Conservation (phyloP, 192 early-diverging fungal genomes). For the Obelidium mucronatum region DNA sequence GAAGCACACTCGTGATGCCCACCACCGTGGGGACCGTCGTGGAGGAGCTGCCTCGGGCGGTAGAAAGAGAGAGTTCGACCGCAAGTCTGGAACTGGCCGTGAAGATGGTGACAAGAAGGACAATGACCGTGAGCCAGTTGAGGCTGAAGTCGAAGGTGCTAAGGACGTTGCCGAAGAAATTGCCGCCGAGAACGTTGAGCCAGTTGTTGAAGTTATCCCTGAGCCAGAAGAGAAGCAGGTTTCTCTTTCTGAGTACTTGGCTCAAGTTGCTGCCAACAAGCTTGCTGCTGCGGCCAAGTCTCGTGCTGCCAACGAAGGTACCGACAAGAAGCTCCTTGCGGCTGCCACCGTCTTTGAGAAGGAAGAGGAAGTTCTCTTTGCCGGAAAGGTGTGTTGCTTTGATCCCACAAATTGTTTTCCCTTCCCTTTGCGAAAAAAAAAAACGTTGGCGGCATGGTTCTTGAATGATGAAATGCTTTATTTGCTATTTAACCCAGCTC, state of each 20-base stretch:
- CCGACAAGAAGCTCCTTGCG: constrained; percentile 86
- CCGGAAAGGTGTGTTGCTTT: constrained; percentile 62
- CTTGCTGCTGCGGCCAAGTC: constrained; percentile 59
- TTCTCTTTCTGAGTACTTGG: constrained; percentile 88
- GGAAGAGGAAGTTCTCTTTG: constrained; percentile 70
- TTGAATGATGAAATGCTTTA: constrained; percentile 24
- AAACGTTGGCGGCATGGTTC: no score
- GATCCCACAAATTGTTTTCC: no score
- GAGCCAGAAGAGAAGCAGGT: constrained; percentile 83
- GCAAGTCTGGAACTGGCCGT: constrained; percentile 81
- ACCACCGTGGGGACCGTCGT: constrained; percentile 47
- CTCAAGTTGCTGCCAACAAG: constrained; percentile 71
- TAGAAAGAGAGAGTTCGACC: constrained; percentile 75
- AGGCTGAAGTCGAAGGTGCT: constrained; percentile 58
- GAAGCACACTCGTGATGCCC: constrained; percentile 37
- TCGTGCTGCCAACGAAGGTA: constrained; percentile 89
- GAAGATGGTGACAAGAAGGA: constrained; percentile 92
- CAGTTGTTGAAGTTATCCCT: constrained; percentile 48
- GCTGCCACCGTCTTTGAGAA: constrained; percentile 73
- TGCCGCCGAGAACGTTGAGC: constrained; percentile 47
- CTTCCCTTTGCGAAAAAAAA: not conserved
- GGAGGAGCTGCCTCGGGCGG: constrained; percentile 64
- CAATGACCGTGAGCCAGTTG: constrained; percentile 68
- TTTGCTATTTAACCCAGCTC: constrained; percentile 34
- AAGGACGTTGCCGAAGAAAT: constrained; percentile 56